These are phyloP conservation scores for Paraphoma chrysanthemicola DNA, from an alignment of 2,329 filamentous ascomycete genomes.

Conservation along the genomic window DNA sequence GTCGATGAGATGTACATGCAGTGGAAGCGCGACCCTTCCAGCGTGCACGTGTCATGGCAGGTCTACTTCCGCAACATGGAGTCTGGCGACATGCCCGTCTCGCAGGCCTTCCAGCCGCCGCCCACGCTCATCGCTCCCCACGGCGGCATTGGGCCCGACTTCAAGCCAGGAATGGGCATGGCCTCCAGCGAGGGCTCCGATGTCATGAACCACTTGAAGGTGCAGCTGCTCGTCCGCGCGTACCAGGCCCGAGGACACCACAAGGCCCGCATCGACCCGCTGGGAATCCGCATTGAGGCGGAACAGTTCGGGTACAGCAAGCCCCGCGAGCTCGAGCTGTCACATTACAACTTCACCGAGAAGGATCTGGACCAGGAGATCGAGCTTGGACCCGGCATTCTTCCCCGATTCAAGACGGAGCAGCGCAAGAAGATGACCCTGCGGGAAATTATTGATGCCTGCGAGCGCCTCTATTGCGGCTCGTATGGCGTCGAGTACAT, in stretches of 20 bases:
- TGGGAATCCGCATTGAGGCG: conserved; percentile 88
- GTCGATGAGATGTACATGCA: conserved; percentile 99
- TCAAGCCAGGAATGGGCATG: conserved; percentile 73
- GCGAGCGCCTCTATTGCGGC: conserved; percentile 95
- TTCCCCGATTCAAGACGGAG: conserved; percentile 90
- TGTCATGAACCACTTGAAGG: conserved; percentile 95
- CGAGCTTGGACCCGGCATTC: conserved; percentile 88
- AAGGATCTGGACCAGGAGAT: conserved; percentile 94
- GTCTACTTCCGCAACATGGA: conserved; percentile 99
- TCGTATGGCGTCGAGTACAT: conserved; percentile 99
- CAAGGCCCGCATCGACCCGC: conserved; percentile 96
- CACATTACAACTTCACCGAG: conserved; percentile 94
- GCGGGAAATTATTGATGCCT: conserved; percentile 89
- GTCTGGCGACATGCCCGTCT: conserved; percentile 95
- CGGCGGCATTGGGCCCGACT: conserved; percentile 74
- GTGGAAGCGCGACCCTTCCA: conserved; percentile 92
- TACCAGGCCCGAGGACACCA: conserved; percentile 98
- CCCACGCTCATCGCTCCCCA: conserved; percentile 86
- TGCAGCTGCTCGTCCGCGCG: conserved; percentile 93
- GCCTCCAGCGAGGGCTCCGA: conserved; percentile 75
- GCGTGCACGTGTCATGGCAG: conserved; percentile 98
- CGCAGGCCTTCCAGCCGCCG: conserved; percentile 94
- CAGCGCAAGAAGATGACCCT: conserved; percentile 94
- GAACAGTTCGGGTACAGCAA: conserved; percentile 84
- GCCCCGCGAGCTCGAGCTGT: conserved; percentile 90